Evolutionary conservation across 1,284 basidiomycete genomes (phyloP), one percentile per base, ranked within the genome.

Genomic region (Ustilago crameri): DNA sequence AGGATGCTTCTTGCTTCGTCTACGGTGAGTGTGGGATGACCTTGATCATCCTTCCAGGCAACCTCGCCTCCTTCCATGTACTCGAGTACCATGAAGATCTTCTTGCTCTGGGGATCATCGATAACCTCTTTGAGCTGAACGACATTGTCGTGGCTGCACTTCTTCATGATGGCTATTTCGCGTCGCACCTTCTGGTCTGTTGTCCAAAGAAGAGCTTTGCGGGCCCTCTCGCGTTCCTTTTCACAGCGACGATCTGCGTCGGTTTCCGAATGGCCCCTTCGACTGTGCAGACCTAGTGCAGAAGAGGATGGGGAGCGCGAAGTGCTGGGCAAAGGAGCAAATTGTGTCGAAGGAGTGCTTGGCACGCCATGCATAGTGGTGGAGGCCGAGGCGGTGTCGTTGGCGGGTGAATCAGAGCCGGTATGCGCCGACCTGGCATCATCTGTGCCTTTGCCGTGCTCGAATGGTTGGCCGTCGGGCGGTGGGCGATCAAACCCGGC

Each of bases 161-260:
- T 95, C 86, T 97, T 97, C 91, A 98, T 94, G 83, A 98, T 95
- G 5, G 95, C 95, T 68, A 98, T 97, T 85, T 98, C 82, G 12
- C 81, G 70, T 30, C 69, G 63, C 23, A 83, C 76, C 30, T 82
- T 82, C 40, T 81, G 72, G 46, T 83, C 81, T 10, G 81, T 82
- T 2, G 80, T 76, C 75, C 73, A 77, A 12, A 80, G 65, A n/a
- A 78, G 68, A 30, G 69, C 66, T 47, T 74, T 77, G 32, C 71
- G 47, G 1, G 72, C 65, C 44, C 54, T 69, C 37, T 75, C 76
- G 17, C 60, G 61, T 38, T 77, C 77, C 66, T 77, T 76, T 51
- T 73, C 68, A 17, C 61, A 55, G 35, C 65, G 53, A 22, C 69
- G 52, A 37, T 74, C 68, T 18, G 50, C 49, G n/a, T 73, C 73